Evolutionary conservation across 2,329 filamentous ascomycete species (phyloP).

Genomic region (Cadophora gregata): DNA sequence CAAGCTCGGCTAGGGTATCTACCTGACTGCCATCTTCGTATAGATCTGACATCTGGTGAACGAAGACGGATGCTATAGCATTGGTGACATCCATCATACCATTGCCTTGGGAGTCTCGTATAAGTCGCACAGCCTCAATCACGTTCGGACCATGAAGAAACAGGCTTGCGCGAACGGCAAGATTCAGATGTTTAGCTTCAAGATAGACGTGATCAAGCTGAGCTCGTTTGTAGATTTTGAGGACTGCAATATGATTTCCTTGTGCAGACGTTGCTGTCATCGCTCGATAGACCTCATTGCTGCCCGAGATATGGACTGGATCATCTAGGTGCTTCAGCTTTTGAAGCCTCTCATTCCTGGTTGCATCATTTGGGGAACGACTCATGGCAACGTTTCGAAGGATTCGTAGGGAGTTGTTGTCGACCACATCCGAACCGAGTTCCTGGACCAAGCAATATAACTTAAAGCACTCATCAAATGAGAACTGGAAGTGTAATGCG

Average conservation of each 20-base stretch:
- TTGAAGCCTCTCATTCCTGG: neutral
- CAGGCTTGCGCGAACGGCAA: conserved; percentile 41
- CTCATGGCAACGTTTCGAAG: conserved; percentile 6
- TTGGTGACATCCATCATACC: conserved; percentile 30
- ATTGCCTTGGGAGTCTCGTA: conserved; percentile 34
- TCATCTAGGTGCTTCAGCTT: conserved; percentile 5
- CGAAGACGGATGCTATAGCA: conserved; percentile 36
- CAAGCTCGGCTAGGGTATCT: conserved; percentile 20
- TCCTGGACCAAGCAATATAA: conserved; percentile 33
- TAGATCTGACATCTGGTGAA: conserved; percentile 35
- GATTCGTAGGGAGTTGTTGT: conserved; percentile 4
- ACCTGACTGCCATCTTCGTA: conserved; percentile 15
- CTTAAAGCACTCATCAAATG: conserved; percentile 33
- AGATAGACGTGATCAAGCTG: conserved; percentile 27
- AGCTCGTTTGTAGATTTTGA: conserved; percentile 40
- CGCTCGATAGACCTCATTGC: conserved; percentile 22
- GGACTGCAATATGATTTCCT: conserved; percentile 28
- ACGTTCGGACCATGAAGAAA: conserved; percentile 25
- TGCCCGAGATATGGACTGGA: conserved; percentile 14
- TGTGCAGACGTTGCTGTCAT: conserved; percentile 36
- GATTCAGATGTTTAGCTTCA: conserved; percentile 27
- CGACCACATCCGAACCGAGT: conserved; percentile 5
- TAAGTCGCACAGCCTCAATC: conserved; percentile 29
- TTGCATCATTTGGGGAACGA: neutral
- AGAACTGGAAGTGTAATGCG: conserved; percentile 35